phyloP scores from a whole-genome alignment of 495 filamentous ascomycete genomes.

The Trichoderma virens region DNA sequence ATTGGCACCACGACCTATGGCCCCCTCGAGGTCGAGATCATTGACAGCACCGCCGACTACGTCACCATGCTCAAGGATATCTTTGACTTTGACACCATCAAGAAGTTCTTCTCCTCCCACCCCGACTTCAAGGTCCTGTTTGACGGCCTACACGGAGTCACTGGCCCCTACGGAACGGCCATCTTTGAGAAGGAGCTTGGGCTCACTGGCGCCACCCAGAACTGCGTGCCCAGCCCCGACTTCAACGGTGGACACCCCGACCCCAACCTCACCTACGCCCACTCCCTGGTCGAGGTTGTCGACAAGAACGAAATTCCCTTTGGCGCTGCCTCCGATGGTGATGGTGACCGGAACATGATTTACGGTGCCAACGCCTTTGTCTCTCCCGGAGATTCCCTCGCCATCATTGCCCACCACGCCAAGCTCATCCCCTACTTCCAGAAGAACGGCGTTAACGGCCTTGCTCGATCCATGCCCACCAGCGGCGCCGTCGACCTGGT shows the following conservation, averaged over 20 bases:
- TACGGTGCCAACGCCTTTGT: conserved; percentile 96
- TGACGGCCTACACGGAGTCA: conserved; percentile 89
- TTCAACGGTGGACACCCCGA: conserved; percentile 97
- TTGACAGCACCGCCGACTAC: conserved; percentile 88
- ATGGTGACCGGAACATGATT: conserved; percentile 99
- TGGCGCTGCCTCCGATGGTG: conserved; percentile 91
- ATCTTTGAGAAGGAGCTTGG: conserved; percentile 94
- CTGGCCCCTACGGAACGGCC: conserved; percentile 85
- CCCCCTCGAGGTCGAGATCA: conserved; percentile 82
- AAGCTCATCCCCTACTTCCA: conserved; percentile 94
- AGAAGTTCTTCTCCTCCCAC: conserved; percentile 76
- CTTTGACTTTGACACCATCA: conserved; percentile 95
- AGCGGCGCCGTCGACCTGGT: conserved; percentile 92
- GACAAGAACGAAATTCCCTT: conserved; percentile 90
- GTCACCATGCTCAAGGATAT: conserved; percentile 93
- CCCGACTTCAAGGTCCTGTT: conserved; percentile 95
- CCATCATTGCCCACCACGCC: conserved; percentile 96
- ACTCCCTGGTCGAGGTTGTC: conserved; percentile 88
- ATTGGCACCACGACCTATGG: conserved; percentile 82
- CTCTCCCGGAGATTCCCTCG: conserved; percentile 91
- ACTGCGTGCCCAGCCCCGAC: conserved; percentile 86
- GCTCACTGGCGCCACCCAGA: conserved; percentile 74
- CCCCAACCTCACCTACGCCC: conserved; percentile 96
- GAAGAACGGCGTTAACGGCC: conserved; percentile 89
- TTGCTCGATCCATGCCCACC: conserved; percentile 96